Evolutionary conservation across 2,329 filamentous ascomycete species (phyloP).

Genomic region (Metarhizium brunneum): DNA sequence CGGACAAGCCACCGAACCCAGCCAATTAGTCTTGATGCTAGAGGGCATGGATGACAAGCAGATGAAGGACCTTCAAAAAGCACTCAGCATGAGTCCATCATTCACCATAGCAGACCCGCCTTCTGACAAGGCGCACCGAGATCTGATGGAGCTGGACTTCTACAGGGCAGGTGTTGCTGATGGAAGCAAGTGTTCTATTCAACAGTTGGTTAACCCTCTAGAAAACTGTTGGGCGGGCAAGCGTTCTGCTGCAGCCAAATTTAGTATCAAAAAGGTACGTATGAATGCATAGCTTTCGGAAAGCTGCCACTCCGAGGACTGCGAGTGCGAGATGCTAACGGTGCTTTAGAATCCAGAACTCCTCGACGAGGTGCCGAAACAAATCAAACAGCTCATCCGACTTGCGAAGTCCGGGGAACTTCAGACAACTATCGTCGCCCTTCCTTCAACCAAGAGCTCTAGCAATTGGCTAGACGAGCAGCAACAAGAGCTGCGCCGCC

Average conservation of each 20-base stretch:
- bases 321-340: constrained; percentile 12
- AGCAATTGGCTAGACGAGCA: constrained; percentile 31
- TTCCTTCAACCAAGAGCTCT: constrained; percentile 36
- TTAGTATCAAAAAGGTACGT: constrained; percentile 34
- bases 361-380: constrained; percentile 33
- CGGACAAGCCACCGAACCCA: constrained; percentile 22
- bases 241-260: constrained; percentile 31
- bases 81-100: constrained; percentile 27
- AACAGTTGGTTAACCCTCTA: constrained; percentile 31
- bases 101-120: constrained; percentile 42
- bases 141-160: constrained; percentile 33
- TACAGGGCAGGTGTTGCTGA: constrained; percentile 26
- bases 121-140: constrained; percentile 30
- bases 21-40: constrained; percentile 51
- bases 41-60: constrained; percentile 44
- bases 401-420: constrained; percentile 40
- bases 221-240: constrained; percentile 35
- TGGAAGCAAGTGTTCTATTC: constrained; percentile 27
- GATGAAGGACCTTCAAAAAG: constrained; percentile 32
- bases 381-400: constrained; percentile 33
- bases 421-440: constrained; percentile 46
- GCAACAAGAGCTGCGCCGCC: constrained; percentile 35
- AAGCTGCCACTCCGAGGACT: too few species aligned
- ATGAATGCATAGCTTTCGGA: too few species aligned
- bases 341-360: constrained; percentile 27